Base-by-base conservation (phyloP, 2,329 filamentous ascomycete genomes). In the Cordyceps farinosa region DNA sequence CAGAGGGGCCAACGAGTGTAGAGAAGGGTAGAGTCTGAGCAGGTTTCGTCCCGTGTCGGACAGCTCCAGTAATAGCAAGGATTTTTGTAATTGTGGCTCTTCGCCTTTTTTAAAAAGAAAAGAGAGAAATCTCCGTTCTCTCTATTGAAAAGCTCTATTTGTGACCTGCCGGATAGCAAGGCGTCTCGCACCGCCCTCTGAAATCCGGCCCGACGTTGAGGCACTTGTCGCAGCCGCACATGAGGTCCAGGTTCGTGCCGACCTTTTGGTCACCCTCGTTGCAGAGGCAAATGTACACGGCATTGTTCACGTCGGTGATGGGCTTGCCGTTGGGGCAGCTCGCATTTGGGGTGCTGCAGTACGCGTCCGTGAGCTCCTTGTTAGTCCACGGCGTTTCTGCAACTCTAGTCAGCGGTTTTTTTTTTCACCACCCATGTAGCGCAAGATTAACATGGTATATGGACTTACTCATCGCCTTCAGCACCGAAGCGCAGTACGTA, bases 231-330 rank as follows among this genome's bases (percentile, higher is more conserved):
- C 77, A 78, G 2, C 75, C 73, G 62, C 76, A 77, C 10, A 78
- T 60, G n/a, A 78, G 70, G 36, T 78, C 72, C 45, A 78, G 65
- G 62, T 70, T 62, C 32, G 71, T 70, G 10, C 76, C 76, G 13
- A 73, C 61, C 15, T 74, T 66, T 61, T 76, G 72, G 7, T 74
- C 69, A 1, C 67, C 62, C 36, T 70, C 67, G 1, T 73, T 70
- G 54, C 77, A 78, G 50, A 78, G 72, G 53, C 77, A 78, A 59
- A 78, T 75, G 64, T 72, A 78, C 1, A 78, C 66, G 22, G 75
- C 73, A 6, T 71, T 69, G 8, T 69, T 67, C 40, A 76, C 65
- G 29, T 74, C 69, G 3, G 71, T 72, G 30, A 66, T 27, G 2
- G 77, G 77, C 11, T 67, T 66, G 5, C 69, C 69, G 30, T 69